Conservation (phyloP, 352 stramenopile species). For the Saprolegnia parasitica region DNA sequence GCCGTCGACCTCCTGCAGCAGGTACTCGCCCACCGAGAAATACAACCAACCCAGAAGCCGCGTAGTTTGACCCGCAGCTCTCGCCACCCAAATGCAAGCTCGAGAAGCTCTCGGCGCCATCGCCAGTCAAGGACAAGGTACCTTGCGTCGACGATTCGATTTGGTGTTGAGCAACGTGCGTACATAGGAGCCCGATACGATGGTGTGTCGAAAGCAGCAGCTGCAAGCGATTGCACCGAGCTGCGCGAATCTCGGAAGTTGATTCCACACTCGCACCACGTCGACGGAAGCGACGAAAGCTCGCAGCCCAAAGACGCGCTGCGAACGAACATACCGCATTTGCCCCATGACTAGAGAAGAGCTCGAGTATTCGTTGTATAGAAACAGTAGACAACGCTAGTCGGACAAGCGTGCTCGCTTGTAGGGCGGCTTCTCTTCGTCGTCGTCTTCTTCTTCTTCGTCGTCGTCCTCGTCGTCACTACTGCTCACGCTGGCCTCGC, state of each 20-base stretch:
- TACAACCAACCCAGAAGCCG: no score
- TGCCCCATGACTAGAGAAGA: neutral
- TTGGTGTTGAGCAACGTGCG: no score
- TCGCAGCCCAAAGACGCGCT: neutral
- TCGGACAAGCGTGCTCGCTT: neutral
- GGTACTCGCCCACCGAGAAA: neutral
- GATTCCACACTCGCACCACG: neutral
- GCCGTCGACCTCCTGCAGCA: constrained; percentile 37
- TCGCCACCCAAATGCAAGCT: constrained; percentile 27
- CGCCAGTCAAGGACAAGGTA: neutral
- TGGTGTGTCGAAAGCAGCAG: neutral
- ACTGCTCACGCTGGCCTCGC: neutral
- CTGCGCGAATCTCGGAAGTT: neutral
- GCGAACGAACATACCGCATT: neutral
- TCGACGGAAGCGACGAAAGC: neutral
- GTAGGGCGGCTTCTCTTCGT: neutral
- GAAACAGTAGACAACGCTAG: neutral
- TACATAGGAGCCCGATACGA: neutral
- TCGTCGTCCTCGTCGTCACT: constrained; percentile 7
- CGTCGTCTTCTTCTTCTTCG: constrained; percentile 8
- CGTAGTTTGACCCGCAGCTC: constrained; percentile 11
- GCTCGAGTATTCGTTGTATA: neutral
- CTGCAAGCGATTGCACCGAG: neutral
- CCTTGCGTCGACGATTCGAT: no score
- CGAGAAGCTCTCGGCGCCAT: constrained; percentile 11